A percentile compares a stretch with the other conserved stretches of the same genome.
These are phyloP conservation scores for Phanerodontia chrysosporium DNA, from an alignment of 768 basidiomycete genomes.

Conservation along the genomic window DNA sequence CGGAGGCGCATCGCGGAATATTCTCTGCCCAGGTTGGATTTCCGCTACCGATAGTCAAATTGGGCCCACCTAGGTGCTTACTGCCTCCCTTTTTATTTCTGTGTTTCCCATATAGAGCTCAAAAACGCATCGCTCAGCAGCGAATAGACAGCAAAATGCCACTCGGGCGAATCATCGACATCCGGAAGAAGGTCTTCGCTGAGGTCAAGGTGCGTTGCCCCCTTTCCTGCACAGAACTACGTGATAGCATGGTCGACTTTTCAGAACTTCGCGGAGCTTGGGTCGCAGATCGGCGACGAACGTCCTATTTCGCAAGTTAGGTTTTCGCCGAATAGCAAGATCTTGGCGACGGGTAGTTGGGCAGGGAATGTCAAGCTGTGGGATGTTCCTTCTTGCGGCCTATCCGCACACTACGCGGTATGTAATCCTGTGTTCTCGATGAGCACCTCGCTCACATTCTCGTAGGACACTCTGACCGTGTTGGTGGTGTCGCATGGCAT, in stretches of 20 bases:
- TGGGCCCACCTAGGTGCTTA: constrained; percentile 74
- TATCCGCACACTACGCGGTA: constrained; percentile 71
- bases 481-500: constrained; percentile 98
- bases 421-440: constrained; percentile 10
- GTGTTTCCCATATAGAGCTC: constrained; percentile 71
- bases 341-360: constrained; percentile 94
- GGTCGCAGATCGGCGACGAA: constrained; percentile 97
- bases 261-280: constrained; percentile 89
- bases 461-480: constrained; percentile 81
- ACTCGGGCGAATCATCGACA: constrained; percentile 84
- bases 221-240: no score
- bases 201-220: constrained; percentile 73
- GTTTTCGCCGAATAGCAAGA: constrained; percentile 87
- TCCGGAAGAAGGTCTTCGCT: constrained; percentile 84
- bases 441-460: constrained; percentile 7
- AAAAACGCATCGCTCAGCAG: constrained; percentile 91
- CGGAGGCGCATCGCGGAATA: constrained; percentile 86
- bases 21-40: constrained; percentile 91
- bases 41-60: constrained; percentile 44
- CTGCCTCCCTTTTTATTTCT: constrained; percentile 38
- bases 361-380: constrained; percentile 92
- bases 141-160: constrained; percentile 84
- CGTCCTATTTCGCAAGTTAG: constrained; percentile 91
- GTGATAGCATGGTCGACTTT: no score
- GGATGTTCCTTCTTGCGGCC: constrained; percentile 89